A percentile compares a stretch with the other conserved stretches of the same genome.
Evolutionary conservation across 306 rosid genomes (phyloP).

Genomic region (Alnus glutinosa): DNA sequence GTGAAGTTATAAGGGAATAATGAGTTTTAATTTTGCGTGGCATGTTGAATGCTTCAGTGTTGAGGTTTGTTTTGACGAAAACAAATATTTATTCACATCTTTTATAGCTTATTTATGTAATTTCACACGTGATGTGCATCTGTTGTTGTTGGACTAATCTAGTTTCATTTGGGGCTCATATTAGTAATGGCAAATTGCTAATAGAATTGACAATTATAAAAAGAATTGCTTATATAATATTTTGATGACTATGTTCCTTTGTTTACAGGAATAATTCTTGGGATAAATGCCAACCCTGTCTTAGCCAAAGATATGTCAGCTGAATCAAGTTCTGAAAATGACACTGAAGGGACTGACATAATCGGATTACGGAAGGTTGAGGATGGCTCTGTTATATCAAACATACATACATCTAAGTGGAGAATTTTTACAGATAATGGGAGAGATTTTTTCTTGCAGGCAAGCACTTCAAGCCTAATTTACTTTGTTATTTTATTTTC

Average conservation of each 20-base stretch:
- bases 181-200: not conserved
- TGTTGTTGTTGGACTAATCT: not conserved
- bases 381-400: conserved; percentile 82
- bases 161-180: not conserved
- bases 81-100: no score
- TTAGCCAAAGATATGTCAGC: conserved; percentile 57
- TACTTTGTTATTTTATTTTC: not conserved
- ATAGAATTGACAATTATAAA: conserved; percentile 1
- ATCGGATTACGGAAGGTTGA: conserved; percentile 64
- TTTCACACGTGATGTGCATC: not conserved
- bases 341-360: conserved; percentile 34
- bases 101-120: not conserved
- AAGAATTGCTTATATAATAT: conserved; percentile 14
- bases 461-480: conserved; percentile 21
- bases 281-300: conserved; percentile 61
- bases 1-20: no score
- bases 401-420: conserved; percentile 95
- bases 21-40: no score
- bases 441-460: conserved; percentile 77
- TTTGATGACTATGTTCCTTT: conserved; percentile 27
- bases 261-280: conserved; percentile 55
- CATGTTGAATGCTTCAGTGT: no score
- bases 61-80: no score
- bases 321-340: conserved; percentile 46
- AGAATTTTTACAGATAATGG: conserved; percentile 85